Percentiles rank a stretch among this genome's conserved stretches.
Conservation (phyloP, 129 eudicot species). For the Flaveria sonorensis region DNA sequence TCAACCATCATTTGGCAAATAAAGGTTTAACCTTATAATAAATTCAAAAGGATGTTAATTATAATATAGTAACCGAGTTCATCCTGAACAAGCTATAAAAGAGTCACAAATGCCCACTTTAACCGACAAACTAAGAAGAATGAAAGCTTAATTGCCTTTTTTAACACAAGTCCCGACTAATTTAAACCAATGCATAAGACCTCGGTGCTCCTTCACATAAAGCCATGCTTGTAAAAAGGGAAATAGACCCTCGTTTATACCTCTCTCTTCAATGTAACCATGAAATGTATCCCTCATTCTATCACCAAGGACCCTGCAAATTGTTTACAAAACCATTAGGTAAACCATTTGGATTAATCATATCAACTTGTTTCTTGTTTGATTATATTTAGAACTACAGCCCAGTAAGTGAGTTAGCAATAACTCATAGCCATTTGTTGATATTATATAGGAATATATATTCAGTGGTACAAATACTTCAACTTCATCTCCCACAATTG, state of each 20-base stretch:
- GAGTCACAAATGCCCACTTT: background rate
- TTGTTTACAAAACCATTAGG: background rate
- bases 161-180: slow-evolving; percentile 60
- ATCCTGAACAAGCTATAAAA: background rate
- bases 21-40: background rate
- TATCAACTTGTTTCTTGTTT: too few relatives aligned
- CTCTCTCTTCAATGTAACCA: slow-evolving; percentile 75
- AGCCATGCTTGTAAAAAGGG: slow-evolving; percentile 98
- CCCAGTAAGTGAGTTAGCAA: too few relatives aligned
- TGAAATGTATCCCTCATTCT: slow-evolving; percentile 83
- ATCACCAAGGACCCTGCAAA: slow-evolving; percentile 74
- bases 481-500: too few relatives aligned
- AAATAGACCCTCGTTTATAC: slow-evolving; percentile 73
- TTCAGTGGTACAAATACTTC: too few relatives aligned
- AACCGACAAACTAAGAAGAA: slow-evolving; percentile 2
- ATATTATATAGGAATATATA: too few relatives aligned
- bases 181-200: slow-evolving; percentile 87
- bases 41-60: background rate
- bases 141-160: slow-evolving; percentile 36
- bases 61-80: background rate
- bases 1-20: slow-evolving; percentile 15
- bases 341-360: slow-evolving; percentile 22
- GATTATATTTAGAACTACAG: too few relatives aligned
- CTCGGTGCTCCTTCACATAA: slow-evolving; percentile 84
- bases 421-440: too few relatives aligned